Base-by-base conservation (phyloP, 2,329 filamentous ascomycete species). In the Penicillium sp. region DNA sequence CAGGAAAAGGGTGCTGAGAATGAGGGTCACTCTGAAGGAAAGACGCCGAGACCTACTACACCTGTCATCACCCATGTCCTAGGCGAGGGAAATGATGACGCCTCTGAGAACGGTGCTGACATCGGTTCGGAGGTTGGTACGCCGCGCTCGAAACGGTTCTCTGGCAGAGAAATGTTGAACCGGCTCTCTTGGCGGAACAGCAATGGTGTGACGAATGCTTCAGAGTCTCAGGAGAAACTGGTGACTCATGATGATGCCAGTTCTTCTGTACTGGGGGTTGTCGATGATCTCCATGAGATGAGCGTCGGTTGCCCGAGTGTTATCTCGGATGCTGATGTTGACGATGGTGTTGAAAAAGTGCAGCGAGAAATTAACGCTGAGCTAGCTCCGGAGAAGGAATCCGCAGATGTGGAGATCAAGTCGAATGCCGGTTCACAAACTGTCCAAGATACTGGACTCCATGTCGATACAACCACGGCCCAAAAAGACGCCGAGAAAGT, bases 71-170 rank as follows among this genome's bases (percentile, higher is more conserved):
- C 63, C 50, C 31, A 61, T 56, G 19, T 68, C 50, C 54, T 69
- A 62, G 55, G 58, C 57, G 77, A 82, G 6, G 79, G 80, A 17
- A 81, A 82, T 21, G 81, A 84, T 21, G 43, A 54, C 19, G 33
- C 37, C 58, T 91, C 88, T 2, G 90, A 89, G 2, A 80, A 90
- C 21, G 90, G 88, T 3, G 89, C 89, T 31, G 69, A 77, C 67
- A 65, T 80, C 62, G 71, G 73, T 33, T 72, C 70, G 4, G 71
- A 78, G 43, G 62, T 64, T 25, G 66, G 64, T 23, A 64, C 72
- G 42, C 55, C 67, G 54, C 62, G 68, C 50, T 72, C 71, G 12
- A 70, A 73, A 58, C 58, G 68, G 38, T 45, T 74, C 37, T 70
- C 72, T 56, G 67, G 74, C 52, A 60, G 54, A 21, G 69, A 69